phyloP scores from a whole-genome alignment of 305 asterid genomes.

The Caryopteris hybrid region DNA sequence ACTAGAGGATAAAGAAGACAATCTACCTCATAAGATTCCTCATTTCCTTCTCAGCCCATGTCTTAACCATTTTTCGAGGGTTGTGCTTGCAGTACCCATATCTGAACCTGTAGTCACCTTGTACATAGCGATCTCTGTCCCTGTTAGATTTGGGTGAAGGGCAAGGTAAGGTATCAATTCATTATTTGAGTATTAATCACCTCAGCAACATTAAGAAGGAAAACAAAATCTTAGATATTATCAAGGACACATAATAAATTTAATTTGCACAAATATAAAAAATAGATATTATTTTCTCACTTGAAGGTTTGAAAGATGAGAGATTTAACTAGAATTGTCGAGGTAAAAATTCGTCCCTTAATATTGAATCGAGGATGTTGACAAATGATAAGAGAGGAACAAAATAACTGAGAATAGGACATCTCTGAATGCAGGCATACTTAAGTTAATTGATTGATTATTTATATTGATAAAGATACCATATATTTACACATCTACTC shows the following conservation, averaged over 20 bases:
- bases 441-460: no score
- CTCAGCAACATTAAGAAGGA: not conserved
- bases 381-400: not conserved
- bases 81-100: constrained; percentile 93
- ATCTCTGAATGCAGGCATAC: not conserved
- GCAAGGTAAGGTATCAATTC: constrained; percentile 3
- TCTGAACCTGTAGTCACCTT: constrained; percentile 94
- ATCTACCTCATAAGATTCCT: constrained; percentile 90
- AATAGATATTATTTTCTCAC: not conserved
- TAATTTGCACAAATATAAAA: not conserved
- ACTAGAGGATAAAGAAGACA: not conserved
- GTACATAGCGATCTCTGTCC: constrained; percentile 97
- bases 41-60: constrained; percentile 99
- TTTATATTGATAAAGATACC: no score
- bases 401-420: not conserved
- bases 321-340: not conserved
- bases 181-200: not conserved
- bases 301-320: constrained; percentile 7
- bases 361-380: not conserved
- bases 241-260: not conserved
- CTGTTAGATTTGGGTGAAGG: constrained; percentile 39
- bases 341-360: not conserved
- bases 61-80: constrained; percentile 94
- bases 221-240: not conserved
- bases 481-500: no score